Percentiles rank a stretch among this genome's conserved stretches.
phyloP scores from a whole-genome alignment of 2,329 filamentous ascomycete species.

The Exserohilum rostratum region DNA sequence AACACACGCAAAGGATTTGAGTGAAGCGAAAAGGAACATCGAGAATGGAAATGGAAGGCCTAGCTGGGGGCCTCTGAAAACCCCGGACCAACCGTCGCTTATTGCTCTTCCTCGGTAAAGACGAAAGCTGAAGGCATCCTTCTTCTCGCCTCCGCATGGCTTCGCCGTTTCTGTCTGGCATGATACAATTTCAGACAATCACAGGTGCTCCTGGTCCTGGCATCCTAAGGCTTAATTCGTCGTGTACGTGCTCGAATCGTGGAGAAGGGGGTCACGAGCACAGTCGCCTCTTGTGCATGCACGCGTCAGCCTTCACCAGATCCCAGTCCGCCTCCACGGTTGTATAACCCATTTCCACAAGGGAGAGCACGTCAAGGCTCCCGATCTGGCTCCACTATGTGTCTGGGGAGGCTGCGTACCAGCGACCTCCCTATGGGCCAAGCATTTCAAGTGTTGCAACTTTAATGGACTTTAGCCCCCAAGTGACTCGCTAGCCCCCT shows the following conservation, averaged over 20 bases:
- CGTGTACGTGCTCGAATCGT: background rate
- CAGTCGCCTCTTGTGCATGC: slow-evolving; percentile 16
- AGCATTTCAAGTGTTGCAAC: slow-evolving; percentile 38
- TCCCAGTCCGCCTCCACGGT: no score
- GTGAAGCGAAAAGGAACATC: background rate
- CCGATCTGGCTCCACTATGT: slow-evolving; percentile 11
- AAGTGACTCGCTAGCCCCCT: slow-evolving; percentile 21
- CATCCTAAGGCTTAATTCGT: background rate
- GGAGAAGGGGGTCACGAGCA: background rate
- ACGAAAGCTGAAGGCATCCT: no score
- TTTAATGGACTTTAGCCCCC: slow-evolving; percentile 30
- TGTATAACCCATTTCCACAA: slow-evolving; percentile 26
- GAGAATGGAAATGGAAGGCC: background rate
- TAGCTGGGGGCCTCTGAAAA: background rate
- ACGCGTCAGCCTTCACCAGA: slow-evolving; percentile 26
- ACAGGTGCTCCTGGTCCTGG: background rate
- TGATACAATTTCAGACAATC: background rate
- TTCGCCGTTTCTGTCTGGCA: background rate
- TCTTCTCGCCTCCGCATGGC: background rate
- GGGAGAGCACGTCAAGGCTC: slow-evolving; percentile 18
- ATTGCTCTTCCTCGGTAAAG: background rate
- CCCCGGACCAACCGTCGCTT: background rate
- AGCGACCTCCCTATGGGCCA: slow-evolving; percentile 20
- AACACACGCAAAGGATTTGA: background rate
- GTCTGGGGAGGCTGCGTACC: slow-evolving; percentile 7